Evolutionary conservation across 208 protist genomes (phyloP).

Genomic region (Naegleria lovaniensis): DNA sequence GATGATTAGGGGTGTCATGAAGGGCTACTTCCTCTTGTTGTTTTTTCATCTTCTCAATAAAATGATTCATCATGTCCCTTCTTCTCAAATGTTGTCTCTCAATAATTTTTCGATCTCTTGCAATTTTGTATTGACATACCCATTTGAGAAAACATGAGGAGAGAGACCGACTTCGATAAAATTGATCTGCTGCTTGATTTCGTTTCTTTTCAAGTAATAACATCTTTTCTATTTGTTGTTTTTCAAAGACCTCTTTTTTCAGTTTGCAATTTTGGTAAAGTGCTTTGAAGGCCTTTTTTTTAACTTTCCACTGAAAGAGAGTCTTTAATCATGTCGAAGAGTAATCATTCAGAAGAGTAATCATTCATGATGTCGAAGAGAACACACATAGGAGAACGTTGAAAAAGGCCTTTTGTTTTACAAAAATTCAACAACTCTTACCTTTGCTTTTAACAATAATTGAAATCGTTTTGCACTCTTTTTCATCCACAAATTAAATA

Average conservation of each 20-base stretch:
- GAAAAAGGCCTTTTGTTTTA: no score
- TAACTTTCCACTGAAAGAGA: neutral
- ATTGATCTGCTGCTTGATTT: neutral
- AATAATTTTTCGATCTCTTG: constrained; percentile 15
- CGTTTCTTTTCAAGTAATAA: neutral
- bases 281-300: neutral
- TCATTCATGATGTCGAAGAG: no score
- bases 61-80: neutral
- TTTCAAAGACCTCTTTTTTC: neutral
- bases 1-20: no score
- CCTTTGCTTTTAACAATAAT: neutral
- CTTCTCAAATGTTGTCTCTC: constrained; percentile 2
- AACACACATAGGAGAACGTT: no score
- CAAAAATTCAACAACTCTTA: no score
- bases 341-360: no score
- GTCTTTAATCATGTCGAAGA: neutral
- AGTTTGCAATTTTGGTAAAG: neutral
- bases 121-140: constrained; percentile 7
- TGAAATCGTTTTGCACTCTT: neutral
- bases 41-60: neutral
- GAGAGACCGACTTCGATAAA: neutral
- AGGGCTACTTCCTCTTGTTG: no score
- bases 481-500: neutral
- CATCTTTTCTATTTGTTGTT: neutral
- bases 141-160: neutral